Evolutionary conservation across 2,329 filamentous ascomycete genomes (phyloP).

Genomic region (Xylaria digitata): DNA sequence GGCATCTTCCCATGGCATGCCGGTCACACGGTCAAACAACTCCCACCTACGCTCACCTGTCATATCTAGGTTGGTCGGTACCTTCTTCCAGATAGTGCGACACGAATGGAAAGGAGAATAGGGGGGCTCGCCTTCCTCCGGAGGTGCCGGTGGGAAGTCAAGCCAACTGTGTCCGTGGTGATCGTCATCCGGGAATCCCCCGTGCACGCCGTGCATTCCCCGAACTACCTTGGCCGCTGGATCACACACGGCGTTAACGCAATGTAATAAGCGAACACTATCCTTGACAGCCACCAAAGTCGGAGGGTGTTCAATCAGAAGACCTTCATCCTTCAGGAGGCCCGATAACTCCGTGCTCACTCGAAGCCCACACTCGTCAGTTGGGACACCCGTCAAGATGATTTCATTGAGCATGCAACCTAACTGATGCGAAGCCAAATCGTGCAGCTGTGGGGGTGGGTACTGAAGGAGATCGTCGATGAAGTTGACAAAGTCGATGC

Average conservation of each 20-base stretch:
- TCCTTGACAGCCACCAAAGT: constrained; percentile 57
- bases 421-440: constrained; percentile 65
- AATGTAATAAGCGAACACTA: constrained; percentile 55
- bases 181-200: constrained; percentile 47
- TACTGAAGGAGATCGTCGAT: constrained; percentile 58
- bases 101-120: constrained; percentile 55
- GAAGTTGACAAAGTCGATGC: constrained; percentile 68
- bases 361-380: constrained; percentile 61
- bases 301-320: constrained; percentile 60
- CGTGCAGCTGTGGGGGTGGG: constrained; percentile 61
- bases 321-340: constrained; percentile 64
- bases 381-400: constrained; percentile 63
- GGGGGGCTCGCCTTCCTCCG: constrained; percentile 57
- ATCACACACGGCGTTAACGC: constrained; percentile 45
- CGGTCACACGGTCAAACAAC: constrained; percentile 57
- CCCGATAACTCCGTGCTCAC: constrained; percentile 61
- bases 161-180: constrained; percentile 43
- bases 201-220: constrained; percentile 48
- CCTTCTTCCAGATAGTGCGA: constrained; percentile 63
- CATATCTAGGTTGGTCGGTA: constrained; percentile 57
- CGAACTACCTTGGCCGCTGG: constrained; percentile 61
- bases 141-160: constrained; percentile 55
- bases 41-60: constrained; percentile 58
- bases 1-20: constrained; percentile 48
- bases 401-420: constrained; percentile 65